Conservation (phyloP, 345 rosid genomes). For the Hypericum perforatum region DNA sequence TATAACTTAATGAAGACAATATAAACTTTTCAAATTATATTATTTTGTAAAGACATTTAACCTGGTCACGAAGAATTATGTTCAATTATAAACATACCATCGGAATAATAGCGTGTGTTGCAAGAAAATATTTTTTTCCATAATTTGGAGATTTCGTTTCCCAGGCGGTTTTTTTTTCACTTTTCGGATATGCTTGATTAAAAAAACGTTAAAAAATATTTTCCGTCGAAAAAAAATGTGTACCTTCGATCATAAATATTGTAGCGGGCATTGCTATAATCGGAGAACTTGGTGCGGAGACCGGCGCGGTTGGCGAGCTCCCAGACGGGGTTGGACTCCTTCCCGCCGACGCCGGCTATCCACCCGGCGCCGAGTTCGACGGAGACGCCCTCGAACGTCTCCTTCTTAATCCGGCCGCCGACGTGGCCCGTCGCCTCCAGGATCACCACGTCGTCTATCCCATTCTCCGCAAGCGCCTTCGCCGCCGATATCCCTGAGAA, state of each 20-base stretch:
- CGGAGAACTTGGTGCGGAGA: constrained; percentile 86
- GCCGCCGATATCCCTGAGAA: constrained; percentile 13
- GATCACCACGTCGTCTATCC: constrained; percentile 8
- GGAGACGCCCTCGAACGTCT: constrained; percentile 1
- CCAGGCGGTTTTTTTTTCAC: no score
- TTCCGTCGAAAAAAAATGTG: neutral
- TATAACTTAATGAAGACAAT: no score
- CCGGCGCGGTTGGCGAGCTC: no score
- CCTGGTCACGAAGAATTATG: no score
- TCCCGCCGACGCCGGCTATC: neutral
- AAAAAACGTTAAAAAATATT: neutral
- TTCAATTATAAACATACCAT: no score
- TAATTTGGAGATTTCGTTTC: no score
- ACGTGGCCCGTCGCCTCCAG: constrained; percentile 10
- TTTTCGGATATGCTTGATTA: no score
- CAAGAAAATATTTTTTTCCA: no score
- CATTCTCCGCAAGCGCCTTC: constrained; percentile 8
- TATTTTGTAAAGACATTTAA: no score
- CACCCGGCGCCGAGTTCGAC: constrained; percentile 6
- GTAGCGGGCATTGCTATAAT: constrained; percentile 91
- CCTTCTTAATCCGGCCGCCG: constrained; percentile 12
- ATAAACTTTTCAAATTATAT: no score
- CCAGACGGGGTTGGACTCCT: no score
- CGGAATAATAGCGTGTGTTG: no score
- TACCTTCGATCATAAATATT: constrained; percentile 94